Percentiles rank a stretch among this genome's conserved stretches.
These are phyloP conservation scores for Pulicaria dysenterica DNA, from an alignment of 129 eudicot genomes.

Conservation along the genomic window DNA sequence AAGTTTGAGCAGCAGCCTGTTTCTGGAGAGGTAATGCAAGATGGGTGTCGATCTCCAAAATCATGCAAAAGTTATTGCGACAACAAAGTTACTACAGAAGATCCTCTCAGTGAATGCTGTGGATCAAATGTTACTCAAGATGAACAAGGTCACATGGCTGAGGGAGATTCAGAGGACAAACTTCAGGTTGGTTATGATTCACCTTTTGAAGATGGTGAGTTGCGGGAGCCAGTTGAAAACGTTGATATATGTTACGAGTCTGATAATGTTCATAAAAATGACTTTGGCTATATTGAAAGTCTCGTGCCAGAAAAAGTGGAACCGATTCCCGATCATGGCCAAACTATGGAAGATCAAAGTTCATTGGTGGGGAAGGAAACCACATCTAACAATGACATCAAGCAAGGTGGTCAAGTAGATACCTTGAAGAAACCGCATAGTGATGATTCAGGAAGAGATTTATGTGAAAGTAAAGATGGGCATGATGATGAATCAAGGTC, in stretches of 20 bases:
- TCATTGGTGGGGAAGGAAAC: constrained; percentile 31
- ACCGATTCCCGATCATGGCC: constrained; percentile 38
- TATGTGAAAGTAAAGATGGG: constrained; percentile 10
- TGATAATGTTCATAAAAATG: constrained; percentile 47
- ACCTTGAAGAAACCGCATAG: constrained; percentile 12
- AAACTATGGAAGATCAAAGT: constrained; percentile 24
- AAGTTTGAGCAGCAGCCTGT: constrained; percentile 27
- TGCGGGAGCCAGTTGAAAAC: constrained; percentile 53
- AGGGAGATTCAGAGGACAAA: constrained; percentile 35
- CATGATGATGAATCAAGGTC: too few relatives aligned
- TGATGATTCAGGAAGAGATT: constrained; percentile 15
- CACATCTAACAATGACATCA: constrained; percentile 28
- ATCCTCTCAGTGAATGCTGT: constrained; percentile 31
- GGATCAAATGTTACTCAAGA: constrained; percentile 44
- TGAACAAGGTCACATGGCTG: constrained; percentile 37
- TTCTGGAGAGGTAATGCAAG: constrained; percentile 29
- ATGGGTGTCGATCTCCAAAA: constrained; percentile 20
- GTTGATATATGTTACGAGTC: constrained; percentile 52
- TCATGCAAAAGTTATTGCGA: constrained; percentile 7
- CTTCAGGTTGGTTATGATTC: constrained; percentile 71
- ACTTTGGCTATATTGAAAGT: constrained; percentile 47
- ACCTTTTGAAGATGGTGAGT: constrained; percentile 81
- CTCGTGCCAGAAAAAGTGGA: constrained; percentile 40
- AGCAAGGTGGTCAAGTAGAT: constrained; percentile 26
- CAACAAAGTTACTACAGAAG: constrained; percentile 28